Evolutionary conservation across 2,329 filamentous ascomycete genomes (phyloP), one percentile per base, ranked within the genome.

Genomic region (Fusarium sp.): DNA sequence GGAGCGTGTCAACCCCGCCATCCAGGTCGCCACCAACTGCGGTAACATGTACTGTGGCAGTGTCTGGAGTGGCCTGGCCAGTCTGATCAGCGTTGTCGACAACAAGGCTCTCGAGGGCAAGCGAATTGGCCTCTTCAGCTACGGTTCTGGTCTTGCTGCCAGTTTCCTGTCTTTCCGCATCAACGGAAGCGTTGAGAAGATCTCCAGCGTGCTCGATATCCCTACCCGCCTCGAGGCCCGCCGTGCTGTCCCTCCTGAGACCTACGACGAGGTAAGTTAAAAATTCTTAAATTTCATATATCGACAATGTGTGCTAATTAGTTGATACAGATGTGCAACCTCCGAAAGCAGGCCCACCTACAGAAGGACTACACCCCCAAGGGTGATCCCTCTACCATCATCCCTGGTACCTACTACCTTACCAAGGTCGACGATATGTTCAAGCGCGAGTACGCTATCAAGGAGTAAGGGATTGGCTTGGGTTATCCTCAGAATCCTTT

Each of bases 391-490:
- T 91, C 92, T 44, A 92, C 88, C 72, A 86, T 96, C 59, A 78
- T 79, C 64, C 81, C 86, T 63, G 91, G 89, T 62, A 89, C 89
- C 23, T 96, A 95, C 84, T 96, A 94, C 83, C 86, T 96, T 62
- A 89, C 88, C 77, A 89, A 91, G 79, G 87, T 96, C 47, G 92
- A 96, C 77, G 92, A 93, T 74, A 93, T 93, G 92, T 96, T 93
- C 90, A 90, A 92, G 84, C 89, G 93, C 76, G 87, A 88, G 78
- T 96, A 96, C 82, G 82, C 85, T 58, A 79, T 94, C 83, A 92
- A 94, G 87, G 90, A 86, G 80, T 94, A 88, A 78, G 72, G 8
- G 49, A 26, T 41, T 44, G 15, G 21, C 43, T 20, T 44, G 13
- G 31, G 37, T 15, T 49, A 61, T 49, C 38, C 63, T 53, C 16